phyloP scores from a whole-genome alignment of 2,329 filamentous ascomycete species.

The Diplodia seriata region DNA sequence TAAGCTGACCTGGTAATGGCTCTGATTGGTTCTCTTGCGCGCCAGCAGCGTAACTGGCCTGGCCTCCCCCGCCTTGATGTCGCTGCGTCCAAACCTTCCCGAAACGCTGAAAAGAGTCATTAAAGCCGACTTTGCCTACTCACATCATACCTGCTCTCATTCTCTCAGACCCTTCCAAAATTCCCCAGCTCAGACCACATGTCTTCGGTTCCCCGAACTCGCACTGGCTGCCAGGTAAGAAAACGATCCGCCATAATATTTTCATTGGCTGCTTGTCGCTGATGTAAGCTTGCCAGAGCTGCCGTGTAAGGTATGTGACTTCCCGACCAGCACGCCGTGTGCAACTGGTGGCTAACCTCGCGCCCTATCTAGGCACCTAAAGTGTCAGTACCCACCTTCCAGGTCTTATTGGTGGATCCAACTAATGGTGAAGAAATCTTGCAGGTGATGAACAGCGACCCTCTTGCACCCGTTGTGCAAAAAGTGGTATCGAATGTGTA shows the following conservation, averaged over 20 bases:
- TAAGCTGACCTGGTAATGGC: background rate
- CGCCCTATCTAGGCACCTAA: slow-evolving; percentile 38
- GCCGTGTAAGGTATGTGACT: slow-evolving; percentile 32
- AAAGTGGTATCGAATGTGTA: slow-evolving; percentile 42
- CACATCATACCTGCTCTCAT: slow-evolving; percentile 14
- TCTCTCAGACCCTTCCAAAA: slow-evolving; percentile 4
- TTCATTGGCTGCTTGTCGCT: slow-evolving; percentile 3
- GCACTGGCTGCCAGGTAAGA: slow-evolving; percentile 33
- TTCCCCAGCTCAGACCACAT: slow-evolving; percentile 27
- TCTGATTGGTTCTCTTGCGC: background rate
- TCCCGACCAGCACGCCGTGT: background rate
- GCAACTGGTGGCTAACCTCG: slow-evolving; percentile 3
- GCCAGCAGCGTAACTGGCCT: background rate
- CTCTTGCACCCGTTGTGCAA: slow-evolving; percentile 41
- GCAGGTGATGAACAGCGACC: slow-evolving; percentile 41
- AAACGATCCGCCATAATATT: background rate
- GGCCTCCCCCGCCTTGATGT: slow-evolving; percentile 8
- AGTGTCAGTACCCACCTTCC: slow-evolving; percentile 35
- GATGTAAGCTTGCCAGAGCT: slow-evolving; percentile 28
- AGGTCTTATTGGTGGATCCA: background rate
- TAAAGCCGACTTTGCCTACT: slow-evolving; percentile 23
- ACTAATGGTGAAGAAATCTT: background rate
- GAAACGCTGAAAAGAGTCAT: slow-evolving; percentile 22
- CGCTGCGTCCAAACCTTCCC: slow-evolving; percentile 28
- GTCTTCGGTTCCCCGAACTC: slow-evolving; percentile 31